A percentile compares a stretch with the other conserved stretches of the same genome.
phyloP scores from a whole-genome alignment of 306 rosid species.

The Cucumis sativus region Cucumber_9930_V3 NC_026658.2:2037501-2038000 shows the following conservation, averaged over 20 bases:
- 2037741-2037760: constrained; percentile 33
- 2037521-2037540: too few relatives aligned
- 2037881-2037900: constrained; percentile 26
- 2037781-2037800: background rate
- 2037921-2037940: constrained; percentile 1
- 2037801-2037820: constrained; percentile 24
- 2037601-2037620: constrained; percentile 1
- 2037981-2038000: too few relatives aligned
- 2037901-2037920: constrained; percentile 24
- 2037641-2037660: background rate
- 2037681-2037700: constrained; percentile 9
- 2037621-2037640: too few relatives aligned
- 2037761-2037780: constrained; percentile 28
- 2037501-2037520: too few relatives aligned
- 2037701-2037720: constrained; percentile 33
- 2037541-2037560: constrained; percentile 32
- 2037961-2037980: too few relatives aligned
- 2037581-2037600: constrained; percentile 40
- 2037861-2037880: constrained; percentile 20
- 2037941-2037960: constrained; percentile 5
- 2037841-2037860: constrained; percentile 33
- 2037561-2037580: constrained; percentile 24
- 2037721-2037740: constrained; percentile 31
- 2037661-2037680: constrained; percentile 15
- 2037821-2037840: constrained; percentile 15